Evolutionary conservation across 148 eudicot species (phyloP).

Genomic region (Cornus suecica): DNA sequence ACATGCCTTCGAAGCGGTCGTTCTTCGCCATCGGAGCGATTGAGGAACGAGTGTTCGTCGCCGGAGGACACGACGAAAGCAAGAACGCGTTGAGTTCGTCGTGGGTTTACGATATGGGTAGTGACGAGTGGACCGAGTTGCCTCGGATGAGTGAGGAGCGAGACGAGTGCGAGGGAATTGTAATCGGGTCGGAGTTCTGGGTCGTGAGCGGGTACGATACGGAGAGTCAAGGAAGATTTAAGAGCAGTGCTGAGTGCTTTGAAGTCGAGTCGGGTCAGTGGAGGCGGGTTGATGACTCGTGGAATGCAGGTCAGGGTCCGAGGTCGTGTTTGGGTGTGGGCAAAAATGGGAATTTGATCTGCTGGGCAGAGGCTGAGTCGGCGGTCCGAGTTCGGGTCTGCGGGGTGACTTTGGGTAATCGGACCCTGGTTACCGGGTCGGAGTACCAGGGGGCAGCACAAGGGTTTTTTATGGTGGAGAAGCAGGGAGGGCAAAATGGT

Average conservation of each 20-base stretch:
- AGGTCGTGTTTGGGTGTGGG: constrained; percentile 43
- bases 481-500: constrained; percentile 28
- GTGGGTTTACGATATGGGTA: constrained; percentile 40
- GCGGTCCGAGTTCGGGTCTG: constrained; percentile 39
- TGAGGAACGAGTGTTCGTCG: constrained; percentile 36
- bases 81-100: constrained; percentile 58
- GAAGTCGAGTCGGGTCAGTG: constrained; percentile 35
- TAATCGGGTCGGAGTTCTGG: constrained; percentile 72
- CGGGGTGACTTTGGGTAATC: constrained; percentile 45
- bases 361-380: constrained; percentile 40
- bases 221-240: constrained; percentile 58
- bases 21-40: constrained; percentile 51
- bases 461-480: constrained; percentile 35
- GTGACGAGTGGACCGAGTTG: constrained; percentile 65
- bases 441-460: constrained; percentile 39
- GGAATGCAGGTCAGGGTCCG: constrained; percentile 51
- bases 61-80: constrained; percentile 80
- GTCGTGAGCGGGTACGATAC: constrained; percentile 80
- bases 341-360: constrained; percentile 30
- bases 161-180: constrained; percentile 69
- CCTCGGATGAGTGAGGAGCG: constrained; percentile 54
- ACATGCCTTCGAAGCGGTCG: constrained; percentile 60
- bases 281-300: constrained; percentile 50
- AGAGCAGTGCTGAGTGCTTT: constrained; percentile 48
- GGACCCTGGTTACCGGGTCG: constrained; percentile 49